Conservation (phyloP, 352 stramenopile species). For the Globisporangium solare region DNA sequence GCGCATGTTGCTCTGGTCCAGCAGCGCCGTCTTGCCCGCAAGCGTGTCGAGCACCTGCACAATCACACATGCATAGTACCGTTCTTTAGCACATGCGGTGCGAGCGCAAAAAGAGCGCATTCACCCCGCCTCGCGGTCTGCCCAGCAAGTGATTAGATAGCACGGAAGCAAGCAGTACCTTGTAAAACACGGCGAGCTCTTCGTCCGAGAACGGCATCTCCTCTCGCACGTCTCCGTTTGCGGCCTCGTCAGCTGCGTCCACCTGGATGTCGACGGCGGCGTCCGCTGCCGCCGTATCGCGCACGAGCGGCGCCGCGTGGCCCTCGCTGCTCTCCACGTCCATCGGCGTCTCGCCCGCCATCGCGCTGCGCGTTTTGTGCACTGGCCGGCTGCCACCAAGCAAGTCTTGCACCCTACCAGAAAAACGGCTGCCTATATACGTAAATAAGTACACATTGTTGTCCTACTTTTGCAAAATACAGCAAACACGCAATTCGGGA, state of each 20-base stretch:
- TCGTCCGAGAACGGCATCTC: constrained; percentile 74
- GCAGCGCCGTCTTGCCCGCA: constrained; percentile 36
- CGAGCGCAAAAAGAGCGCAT: too few relatives aligned
- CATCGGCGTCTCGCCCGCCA: constrained; percentile 16
- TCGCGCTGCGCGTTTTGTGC: constrained; percentile 10
- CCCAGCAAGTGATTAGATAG: too few relatives aligned
- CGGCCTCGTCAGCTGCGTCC: background rate
- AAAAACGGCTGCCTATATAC: background rate
- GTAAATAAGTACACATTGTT: too few relatives aligned
- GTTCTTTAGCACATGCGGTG: too few relatives aligned
- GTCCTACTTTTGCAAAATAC: background rate
- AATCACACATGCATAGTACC: constrained; percentile 4
- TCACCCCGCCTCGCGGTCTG: too few relatives aligned
- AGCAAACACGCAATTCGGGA: constrained; percentile 1
- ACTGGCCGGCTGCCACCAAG: too few relatives aligned
- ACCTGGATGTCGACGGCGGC: background rate
- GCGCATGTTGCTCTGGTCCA: constrained; percentile 76
- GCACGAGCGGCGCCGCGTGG: constrained; percentile 17
- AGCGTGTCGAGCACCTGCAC: constrained; percentile 54
- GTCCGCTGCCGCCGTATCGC: constrained; percentile 1
- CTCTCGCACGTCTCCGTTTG: constrained; percentile 18
- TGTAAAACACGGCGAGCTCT: constrained; percentile 49
- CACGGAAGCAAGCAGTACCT: constrained; percentile 28
- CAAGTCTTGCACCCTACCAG: constrained; percentile 6
- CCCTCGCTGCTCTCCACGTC: constrained; percentile 32